These are phyloP conservation scores for Petunia secreta DNA, from an alignment of 257 asterid species.

Conservation along the genomic window DNA sequence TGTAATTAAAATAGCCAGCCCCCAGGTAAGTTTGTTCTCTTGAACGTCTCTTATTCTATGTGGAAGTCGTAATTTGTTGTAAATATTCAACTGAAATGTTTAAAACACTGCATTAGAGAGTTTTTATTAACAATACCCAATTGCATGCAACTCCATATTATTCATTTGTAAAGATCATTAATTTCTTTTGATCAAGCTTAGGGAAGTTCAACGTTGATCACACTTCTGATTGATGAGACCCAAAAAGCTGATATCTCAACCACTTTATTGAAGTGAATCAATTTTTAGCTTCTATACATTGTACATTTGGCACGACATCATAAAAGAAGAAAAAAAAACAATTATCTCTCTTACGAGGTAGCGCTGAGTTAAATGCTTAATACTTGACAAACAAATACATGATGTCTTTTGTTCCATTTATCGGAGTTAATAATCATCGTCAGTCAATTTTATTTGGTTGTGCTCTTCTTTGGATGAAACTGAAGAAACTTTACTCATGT, in stretches of 20 bases:
- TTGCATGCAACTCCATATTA: neutral
- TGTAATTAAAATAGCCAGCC: neutral
- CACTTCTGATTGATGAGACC: neutral
- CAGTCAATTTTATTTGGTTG: no score
- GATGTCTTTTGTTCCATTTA: no score
- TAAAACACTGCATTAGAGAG: neutral
- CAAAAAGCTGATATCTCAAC: neutral
- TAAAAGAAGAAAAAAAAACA: no score
- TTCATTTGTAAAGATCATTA: neutral
- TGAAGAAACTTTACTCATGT: neutral
- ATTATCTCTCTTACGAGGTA: neutral
- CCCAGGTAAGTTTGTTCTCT: neutral
- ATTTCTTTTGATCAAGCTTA: neutral
- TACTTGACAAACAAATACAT: no score
- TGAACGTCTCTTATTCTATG: neutral
- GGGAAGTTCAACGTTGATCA: neutral
- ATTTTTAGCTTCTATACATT: neutral
- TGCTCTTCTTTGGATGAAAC: no score
- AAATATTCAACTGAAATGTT: neutral
- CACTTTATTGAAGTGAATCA: neutral
- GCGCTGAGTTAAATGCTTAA: neutral
- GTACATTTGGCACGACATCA: neutral
- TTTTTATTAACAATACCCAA: neutral
- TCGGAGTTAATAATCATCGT: no score
- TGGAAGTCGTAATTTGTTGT: neutral